Percentiles rank a stretch among this genome's conserved stretches.
phyloP scores from a whole-genome alignment of 1,139 yeast genomes.

The Yamadazyma aaseri region DNA sequence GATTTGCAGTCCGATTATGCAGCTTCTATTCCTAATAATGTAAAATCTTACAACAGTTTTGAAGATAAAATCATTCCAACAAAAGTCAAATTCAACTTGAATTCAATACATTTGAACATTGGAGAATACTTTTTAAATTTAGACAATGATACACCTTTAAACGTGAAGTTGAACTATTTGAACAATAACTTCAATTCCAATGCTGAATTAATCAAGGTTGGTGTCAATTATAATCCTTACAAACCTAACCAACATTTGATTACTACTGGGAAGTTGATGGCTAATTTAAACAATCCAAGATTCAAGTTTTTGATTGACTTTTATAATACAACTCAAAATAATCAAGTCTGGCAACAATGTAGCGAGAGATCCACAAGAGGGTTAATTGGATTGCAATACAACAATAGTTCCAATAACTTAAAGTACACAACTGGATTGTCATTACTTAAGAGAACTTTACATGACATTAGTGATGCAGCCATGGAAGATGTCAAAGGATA shows the following conservation, averaged over 20 bases:
- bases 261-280: constrained; percentile 32
- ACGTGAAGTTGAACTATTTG: constrained; percentile 38
- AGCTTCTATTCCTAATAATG: constrained; percentile 23
- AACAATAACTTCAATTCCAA: constrained; percentile 46
- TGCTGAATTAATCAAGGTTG: constrained; percentile 41
- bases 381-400: constrained; percentile 42
- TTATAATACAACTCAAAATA: constrained; percentile 37
- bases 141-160: constrained; percentile 41
- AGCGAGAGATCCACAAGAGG: constrained; percentile 39
- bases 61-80: constrained; percentile 39
- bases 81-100: constrained; percentile 38
- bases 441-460: constrained; percentile 40
- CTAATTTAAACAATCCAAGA: constrained; percentile 41
- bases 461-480: constrained; percentile 44
- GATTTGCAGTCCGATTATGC: constrained; percentile 34
- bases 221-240: constrained; percentile 46
- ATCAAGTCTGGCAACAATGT: constrained; percentile 40
- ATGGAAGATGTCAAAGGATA: constrained; percentile 29
- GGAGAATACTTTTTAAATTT: constrained; percentile 38
- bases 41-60: constrained; percentile 25
- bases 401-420: constrained; percentile 16
- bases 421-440: constrained; percentile 38
- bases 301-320: constrained; percentile 39
- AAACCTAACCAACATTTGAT: constrained; percentile 44
- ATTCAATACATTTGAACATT: constrained; percentile 31